Conservation (phyloP, 2,329 filamentous ascomycete species). For the Colletotrichum sp. region DNA sequence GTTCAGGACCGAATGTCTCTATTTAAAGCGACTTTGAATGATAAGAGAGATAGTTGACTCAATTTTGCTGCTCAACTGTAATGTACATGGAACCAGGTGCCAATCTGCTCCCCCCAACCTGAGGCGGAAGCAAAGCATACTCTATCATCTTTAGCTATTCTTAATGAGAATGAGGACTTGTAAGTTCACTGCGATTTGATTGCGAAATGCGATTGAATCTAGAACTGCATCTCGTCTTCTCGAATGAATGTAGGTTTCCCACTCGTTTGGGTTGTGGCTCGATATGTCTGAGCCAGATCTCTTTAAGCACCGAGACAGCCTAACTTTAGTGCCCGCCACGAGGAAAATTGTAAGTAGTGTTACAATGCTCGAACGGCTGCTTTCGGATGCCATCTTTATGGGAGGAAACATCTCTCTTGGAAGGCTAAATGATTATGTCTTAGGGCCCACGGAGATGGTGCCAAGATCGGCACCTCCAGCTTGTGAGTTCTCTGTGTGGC, state of each 20-base stretch:
- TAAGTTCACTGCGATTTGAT: accelerated
- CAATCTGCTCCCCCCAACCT: too few species aligned
- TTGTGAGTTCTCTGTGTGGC: background rate
- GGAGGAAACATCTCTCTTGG: background rate
- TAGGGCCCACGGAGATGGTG: background rate
- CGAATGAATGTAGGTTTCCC: background rate
- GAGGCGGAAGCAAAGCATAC: too few species aligned
- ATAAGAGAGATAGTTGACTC: background rate
- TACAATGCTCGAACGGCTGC: background rate
- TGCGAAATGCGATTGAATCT: background rate
- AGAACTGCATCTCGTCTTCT: background rate
- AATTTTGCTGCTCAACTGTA: background rate
- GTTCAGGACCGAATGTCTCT: background rate
- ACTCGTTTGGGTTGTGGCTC: background rate
- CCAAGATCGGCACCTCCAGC: background rate
- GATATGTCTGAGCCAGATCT: background rate
- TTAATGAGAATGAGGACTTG: background rate
- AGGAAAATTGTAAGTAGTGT: background rate
- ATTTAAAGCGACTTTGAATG: background rate
- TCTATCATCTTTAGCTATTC: too few species aligned
- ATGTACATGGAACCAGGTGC: background rate
- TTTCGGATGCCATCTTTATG: background rate
- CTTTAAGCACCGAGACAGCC: background rate
- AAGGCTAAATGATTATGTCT: background rate
- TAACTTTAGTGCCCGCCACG: background rate